Conservation (phyloP, 495 filamentous ascomycete species). For the Trichoderma asperelloides region DNA sequence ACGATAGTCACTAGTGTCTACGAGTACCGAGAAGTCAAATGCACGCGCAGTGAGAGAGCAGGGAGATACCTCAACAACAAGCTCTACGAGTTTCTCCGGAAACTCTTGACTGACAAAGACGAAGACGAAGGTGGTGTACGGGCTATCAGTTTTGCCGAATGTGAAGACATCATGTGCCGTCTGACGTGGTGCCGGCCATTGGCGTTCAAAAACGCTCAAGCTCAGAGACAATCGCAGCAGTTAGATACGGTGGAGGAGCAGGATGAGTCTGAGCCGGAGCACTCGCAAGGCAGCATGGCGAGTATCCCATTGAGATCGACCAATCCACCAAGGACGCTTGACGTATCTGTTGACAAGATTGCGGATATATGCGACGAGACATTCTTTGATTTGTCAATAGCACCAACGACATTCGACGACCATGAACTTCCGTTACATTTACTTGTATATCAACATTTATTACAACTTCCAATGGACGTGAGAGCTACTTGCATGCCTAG, state of each 20-base stretch:
- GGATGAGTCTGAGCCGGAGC: slow-evolving; percentile 25
- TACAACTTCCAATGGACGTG: slow-evolving; percentile 69
- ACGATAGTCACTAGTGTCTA: slow-evolving; percentile 73
- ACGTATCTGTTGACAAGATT: slow-evolving; percentile 58
- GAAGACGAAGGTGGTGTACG: slow-evolving; percentile 15
- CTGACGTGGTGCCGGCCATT: slow-evolving; percentile 64
- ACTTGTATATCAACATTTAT: slow-evolving; percentile 67
- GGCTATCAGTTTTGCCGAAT: slow-evolving; percentile 57
- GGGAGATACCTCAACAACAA: slow-evolving; percentile 60
- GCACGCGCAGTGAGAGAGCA: slow-evolving; percentile 60
- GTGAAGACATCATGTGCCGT: slow-evolving; percentile 64
- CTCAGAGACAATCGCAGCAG: slow-evolving; percentile 19
- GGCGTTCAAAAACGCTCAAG: slow-evolving; percentile 7
- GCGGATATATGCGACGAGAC: slow-evolving; percentile 65
- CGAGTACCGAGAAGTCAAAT: slow-evolving; percentile 73
- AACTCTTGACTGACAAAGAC: slow-evolving; percentile 18
- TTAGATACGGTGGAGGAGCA: slow-evolving; percentile 41
- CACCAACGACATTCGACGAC: slow-evolving; percentile 58
- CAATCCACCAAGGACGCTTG: slow-evolving; percentile 38
- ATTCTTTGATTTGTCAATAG: slow-evolving; percentile 51
- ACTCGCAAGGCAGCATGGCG: slow-evolving; percentile 16
- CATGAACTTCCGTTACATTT: slow-evolving; percentile 68
- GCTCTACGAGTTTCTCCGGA: slow-evolving; percentile 54
- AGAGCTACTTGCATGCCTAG: slow-evolving; percentile 81
- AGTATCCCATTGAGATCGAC: slow-evolving; percentile 42